phyloP scores from a whole-genome alignment of 2,329 filamentous ascomycete species.

The Fusarium temperatum region DNA sequence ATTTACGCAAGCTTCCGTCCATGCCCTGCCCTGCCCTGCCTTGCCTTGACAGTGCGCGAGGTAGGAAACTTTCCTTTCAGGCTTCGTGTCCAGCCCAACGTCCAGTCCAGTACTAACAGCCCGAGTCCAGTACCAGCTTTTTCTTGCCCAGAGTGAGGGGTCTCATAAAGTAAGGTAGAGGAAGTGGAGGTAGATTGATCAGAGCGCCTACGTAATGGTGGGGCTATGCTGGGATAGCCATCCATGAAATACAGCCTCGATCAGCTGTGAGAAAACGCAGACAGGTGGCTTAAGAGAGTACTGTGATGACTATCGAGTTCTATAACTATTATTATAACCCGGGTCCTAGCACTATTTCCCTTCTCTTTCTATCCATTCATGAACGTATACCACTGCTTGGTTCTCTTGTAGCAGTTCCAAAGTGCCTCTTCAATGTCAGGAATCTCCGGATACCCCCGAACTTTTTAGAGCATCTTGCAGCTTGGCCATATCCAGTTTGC shows the following conservation, averaged over 20 bases:
- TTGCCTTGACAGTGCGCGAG: background rate
- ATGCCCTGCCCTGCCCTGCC: background rate
- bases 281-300: background rate
- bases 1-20: background rate
- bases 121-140: background rate
- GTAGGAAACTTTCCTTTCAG: constrained; percentile 15
- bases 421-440: background rate
- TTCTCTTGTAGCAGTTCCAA: background rate
- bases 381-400: background rate
- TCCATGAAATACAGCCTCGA: background rate
- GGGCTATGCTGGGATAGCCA: constrained; percentile 41
- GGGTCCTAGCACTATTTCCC: too few relatives aligned
- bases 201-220: constrained; percentile 48
- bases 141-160: constrained; percentile 12
- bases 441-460: background rate
- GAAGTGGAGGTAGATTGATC: background rate
- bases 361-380: background rate
- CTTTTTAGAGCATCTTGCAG: background rate
- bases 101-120: background rate
- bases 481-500: background rate
- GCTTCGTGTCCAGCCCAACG: background rate
- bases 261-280: background rate
- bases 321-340: background rate
- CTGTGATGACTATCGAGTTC: background rate
- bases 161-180: background rate